Conservation (phyloP, 1,284 basidiomycete genomes). For the Ganoderma sinense region DNA sequence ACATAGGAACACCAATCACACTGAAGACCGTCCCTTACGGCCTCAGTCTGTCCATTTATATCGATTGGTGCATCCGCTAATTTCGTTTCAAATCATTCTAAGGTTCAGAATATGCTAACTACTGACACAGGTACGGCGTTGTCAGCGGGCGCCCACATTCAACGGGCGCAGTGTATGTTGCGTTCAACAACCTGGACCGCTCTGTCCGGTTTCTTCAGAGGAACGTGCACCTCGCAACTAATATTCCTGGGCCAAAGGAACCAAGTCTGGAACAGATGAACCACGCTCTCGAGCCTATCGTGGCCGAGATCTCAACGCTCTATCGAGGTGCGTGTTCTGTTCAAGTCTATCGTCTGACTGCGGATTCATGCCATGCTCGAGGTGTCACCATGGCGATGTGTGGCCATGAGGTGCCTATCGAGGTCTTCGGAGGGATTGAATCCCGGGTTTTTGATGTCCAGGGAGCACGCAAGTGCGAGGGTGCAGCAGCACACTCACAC, state of each 20-base stretch:
- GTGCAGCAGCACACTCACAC: conserved; percentile 4
- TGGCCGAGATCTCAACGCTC: conserved; percentile 37
- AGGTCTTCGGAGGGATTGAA: conserved; percentile 6
- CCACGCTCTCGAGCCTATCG: conserved; percentile 41
- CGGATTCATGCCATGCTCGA: neutral
- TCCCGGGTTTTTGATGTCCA: conserved; percentile 2
- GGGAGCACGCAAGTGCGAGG: conserved; percentile 8
- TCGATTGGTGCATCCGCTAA: conserved; percentile 35
- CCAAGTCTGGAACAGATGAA: conserved; percentile 44
- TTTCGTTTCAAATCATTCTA: no score
- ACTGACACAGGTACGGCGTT: conserved; percentile 34
- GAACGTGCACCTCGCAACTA: conserved; percentile 38
- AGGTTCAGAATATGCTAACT: no score
- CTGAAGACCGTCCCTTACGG: conserved; percentile 6
- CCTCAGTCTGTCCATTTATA: conserved; percentile 37
- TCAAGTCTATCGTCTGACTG: no score
- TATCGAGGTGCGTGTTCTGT: neutral
- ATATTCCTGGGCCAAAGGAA: conserved; percentile 46
- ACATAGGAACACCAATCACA: neutral
- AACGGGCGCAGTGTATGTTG: conserved; percentile 35
- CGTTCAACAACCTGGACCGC: conserved; percentile 36
- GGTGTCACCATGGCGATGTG: neutral
- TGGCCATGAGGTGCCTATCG: neutral
- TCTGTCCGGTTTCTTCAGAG: conserved; percentile 33
- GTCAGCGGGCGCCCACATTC: conserved; percentile 38